phyloP scores from a whole-genome alignment of 2,329 filamentous ascomycete genomes.

The Pseudopithomyces chartarum region DNA sequence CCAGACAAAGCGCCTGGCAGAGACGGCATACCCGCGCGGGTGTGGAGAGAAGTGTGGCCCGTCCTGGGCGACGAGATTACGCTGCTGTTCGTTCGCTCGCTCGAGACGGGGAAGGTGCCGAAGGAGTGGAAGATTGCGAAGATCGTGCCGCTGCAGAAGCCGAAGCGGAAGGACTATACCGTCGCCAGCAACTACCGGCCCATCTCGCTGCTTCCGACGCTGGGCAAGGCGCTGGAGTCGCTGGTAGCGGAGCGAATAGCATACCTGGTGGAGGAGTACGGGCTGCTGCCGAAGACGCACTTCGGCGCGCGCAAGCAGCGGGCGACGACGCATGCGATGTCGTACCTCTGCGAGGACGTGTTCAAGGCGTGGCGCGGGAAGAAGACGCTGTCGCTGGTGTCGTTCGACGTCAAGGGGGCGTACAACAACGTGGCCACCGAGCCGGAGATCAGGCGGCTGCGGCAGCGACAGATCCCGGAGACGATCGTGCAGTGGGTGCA shows the following conservation, averaged over 20 bases:
- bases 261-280: conserved; percentile 28
- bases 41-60: conserved; percentile 22
- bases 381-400: conserved; percentile 42
- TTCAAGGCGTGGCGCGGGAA: conserved; percentile 20
- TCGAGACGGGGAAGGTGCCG: conserved; percentile 21
- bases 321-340: conserved; percentile 42
- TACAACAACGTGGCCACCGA: conserved; percentile 49
- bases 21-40: no score
- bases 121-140: no score
- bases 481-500: no score
- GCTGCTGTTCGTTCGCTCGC: conserved; percentile 20
- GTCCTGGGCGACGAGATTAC: conserved; percentile 23
- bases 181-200: conserved; percentile 29
- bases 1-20: conserved; percentile 17
- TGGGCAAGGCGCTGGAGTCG: conserved; percentile 25
- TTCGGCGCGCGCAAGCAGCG: conserved; percentile 45
- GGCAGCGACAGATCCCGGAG: conserved; percentile 30
- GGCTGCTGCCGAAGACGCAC: conserved; percentile 42
- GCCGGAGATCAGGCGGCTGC: conserved; percentile 38
- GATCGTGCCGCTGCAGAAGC: conserved; percentile 28
- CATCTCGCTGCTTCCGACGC: conserved; percentile 33
- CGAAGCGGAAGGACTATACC: conserved; percentile 27
- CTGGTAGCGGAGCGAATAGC: conserved; percentile 32
- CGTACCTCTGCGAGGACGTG: conserved; percentile 16
- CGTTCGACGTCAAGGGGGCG: conserved; percentile 49